Base-by-base conservation (phyloP, 805 yeast genomes). In the Myxozyma monticola region DNA sequence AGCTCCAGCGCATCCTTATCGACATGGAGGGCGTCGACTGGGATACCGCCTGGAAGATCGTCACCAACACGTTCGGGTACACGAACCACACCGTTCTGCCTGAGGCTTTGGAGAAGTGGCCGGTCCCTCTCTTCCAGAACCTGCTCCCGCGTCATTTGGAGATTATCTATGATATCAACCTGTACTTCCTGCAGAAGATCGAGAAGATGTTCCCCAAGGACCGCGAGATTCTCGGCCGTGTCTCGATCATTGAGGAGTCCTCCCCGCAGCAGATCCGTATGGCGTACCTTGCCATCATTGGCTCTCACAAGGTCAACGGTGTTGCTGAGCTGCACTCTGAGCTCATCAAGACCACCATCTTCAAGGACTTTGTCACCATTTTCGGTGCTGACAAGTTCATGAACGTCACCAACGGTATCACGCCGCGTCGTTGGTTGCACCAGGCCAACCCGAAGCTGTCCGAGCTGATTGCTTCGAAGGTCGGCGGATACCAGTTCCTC, bases 51-150 rank as follows among this genome's bases (percentile, higher is more conserved):
- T 90, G 96, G 96, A 71, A 71, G 22, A 83, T 90, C 65, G 95
- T 87, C 45, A 80, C 84, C 24, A 68, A 69, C 46, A 88, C 93
- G 3, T 88, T 89, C 68, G 93, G 93, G 50, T 90, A 90, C 75
- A 89, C 97, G 5, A 89, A 89, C 70, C 97, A 89, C 69, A 89
- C 97, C 0, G 97, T 89, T 38, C 84, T 89, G 88, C 83, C 83
- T 54, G 97, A 89, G 74, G 97, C 96, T 20, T 76, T 90, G 56
- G 97, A 89, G 73, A 90, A 87, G 72, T 89, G 97, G 97, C 95
- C 96, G 7, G 83, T 90, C 51, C 85, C 85, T 48, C 73, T 89
- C 59, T 72, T 89, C 57, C 87, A 85, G 39, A 82, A 78, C 62
- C 70, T 89, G 67, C 77, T 89, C 59, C 97, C 97, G 54, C 80